Evolutionary conservation across 441 rosid species (phyloP), one percentile per base, ranked within the genome.

Genomic region (Codiaeum variegatum): DNA sequence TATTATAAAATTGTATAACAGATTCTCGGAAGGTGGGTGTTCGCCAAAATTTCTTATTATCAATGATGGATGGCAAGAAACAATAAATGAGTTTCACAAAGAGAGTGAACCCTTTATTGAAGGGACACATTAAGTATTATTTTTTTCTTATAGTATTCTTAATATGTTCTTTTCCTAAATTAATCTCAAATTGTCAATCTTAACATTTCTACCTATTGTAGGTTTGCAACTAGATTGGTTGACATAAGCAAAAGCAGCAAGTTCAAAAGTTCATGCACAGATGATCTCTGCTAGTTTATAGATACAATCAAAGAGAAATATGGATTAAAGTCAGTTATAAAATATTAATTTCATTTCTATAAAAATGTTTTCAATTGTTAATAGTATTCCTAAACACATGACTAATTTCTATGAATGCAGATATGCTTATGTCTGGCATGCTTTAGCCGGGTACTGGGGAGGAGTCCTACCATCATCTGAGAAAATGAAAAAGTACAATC

Each of bases 31-130:
- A 31, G 93, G 89, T 74, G 90, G 91, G 52, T 81, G 82, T 71
- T 68, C 84, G 13, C 91, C 94, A 0, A 89, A 80, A 70, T 89
- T 87, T 75, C 73, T 91, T 18, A 83, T 91, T 59, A 80, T 91
- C 0, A 93, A 91, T 71, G 94, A 91, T 81, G 94, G 97, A 58
- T 91, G 97, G 94, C 94, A 91, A 88, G 81, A 84, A 3, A 82
- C 84, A 2, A 49, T 49, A 34, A 86, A 88, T 72, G 87, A 83
- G 69, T 83, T 83, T 69, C 29, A 11, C 13, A 67, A 78, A 67
- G 81, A 81, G 0, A 80, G 87, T 16, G 78, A 83, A 40, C 71
- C 73, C 0, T 75, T 32, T 7, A 47, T 75, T 47, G 85, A 83
- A 72, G 87, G 85, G 69, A 78, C 70, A 63, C 84, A 83, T 88